These are phyloP conservation scores for Aegilops sharonensis DNA, from an alignment of 176 grass and related monocot genomes.

Conservation along the genomic window DNA sequence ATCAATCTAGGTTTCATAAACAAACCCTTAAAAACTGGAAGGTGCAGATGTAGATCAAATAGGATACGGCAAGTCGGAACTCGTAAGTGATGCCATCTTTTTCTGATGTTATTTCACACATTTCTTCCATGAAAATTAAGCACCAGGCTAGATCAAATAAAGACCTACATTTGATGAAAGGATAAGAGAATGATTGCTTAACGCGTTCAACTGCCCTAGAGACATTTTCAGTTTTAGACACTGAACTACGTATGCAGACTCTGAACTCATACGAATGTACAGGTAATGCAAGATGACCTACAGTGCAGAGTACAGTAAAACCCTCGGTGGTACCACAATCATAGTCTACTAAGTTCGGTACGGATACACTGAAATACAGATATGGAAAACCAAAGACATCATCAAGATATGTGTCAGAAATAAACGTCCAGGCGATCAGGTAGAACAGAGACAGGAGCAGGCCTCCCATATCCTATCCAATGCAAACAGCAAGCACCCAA, in stretches of 20 bases:
- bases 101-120: neutral
- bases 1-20: slow-evolving; percentile 40
- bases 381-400: slow-evolving; percentile 1
- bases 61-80: slow-evolving; percentile 15
- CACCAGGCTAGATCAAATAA: slow-evolving; percentile 7
- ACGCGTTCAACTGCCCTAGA: neutral
- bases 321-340: neutral
- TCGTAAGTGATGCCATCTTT: neutral
- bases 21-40: slow-evolving; percentile 29
- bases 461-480: neutral
- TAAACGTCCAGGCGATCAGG: slow-evolving; percentile 13
- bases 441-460: slow-evolving; percentile 37
- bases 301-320: slow-evolving; percentile 14
- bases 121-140: neutral
- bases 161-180: slow-evolving; percentile 6
- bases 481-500: slow-evolving; percentile 23
- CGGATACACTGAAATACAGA: slow-evolving; percentile 30
- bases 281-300: neutral
- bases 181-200: neutral
- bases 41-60: neutral
- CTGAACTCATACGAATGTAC: neutral
- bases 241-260: neutral
- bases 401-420: neutral
- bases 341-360: neutral
- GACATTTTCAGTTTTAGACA: neutral